These are phyloP conservation scores for Ogataea kodamae DNA, from an alignment of 805 yeast species.

Conservation along the genomic window DNA sequence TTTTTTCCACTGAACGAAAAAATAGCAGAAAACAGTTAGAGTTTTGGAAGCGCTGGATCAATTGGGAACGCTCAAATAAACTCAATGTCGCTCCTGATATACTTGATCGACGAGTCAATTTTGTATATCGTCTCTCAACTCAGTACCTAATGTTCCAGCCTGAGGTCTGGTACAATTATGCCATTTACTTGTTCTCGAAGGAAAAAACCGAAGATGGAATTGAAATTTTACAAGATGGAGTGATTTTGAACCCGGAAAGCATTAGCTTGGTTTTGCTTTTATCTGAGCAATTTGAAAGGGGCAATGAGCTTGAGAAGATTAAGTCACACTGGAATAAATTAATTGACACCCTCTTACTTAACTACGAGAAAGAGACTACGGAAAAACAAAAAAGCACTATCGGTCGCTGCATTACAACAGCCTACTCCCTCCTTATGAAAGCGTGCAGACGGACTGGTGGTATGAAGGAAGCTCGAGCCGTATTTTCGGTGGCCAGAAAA, in stretches of 20 bases:
- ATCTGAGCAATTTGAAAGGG: constrained; percentile 67
- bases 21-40: constrained; percentile 41
- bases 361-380: constrained; percentile 31
- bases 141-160: constrained; percentile 61
- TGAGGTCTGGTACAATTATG: constrained; percentile 72
- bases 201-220: constrained; percentile 24
- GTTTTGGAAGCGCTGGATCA: constrained; percentile 72
- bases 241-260: constrained; percentile 66
- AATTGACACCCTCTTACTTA: constrained; percentile 41
- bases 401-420: constrained; percentile 51
- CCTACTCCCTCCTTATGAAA: constrained; percentile 68
- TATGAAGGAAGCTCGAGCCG: constrained; percentile 57
- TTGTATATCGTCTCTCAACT: constrained; percentile 69
- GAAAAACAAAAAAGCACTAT: constrained; percentile 8
- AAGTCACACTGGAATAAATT: constrained; percentile 48
- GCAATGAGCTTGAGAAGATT: constrained; percentile 48
- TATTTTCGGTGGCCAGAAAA: constrained; percentile 69
- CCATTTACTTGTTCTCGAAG: constrained; percentile 19
- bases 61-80: constrained; percentile 73
- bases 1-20: constrained; percentile 13
- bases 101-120: constrained; percentile 56
- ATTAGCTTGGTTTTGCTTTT: constrained; percentile 61
- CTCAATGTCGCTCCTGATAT: constrained; percentile 52
- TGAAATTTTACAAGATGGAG: constrained; percentile 50
- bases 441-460: constrained; percentile 54